phyloP scores from a whole-genome alignment of 139 green algal genomes.

The Coelastrella sp. region DNA sequence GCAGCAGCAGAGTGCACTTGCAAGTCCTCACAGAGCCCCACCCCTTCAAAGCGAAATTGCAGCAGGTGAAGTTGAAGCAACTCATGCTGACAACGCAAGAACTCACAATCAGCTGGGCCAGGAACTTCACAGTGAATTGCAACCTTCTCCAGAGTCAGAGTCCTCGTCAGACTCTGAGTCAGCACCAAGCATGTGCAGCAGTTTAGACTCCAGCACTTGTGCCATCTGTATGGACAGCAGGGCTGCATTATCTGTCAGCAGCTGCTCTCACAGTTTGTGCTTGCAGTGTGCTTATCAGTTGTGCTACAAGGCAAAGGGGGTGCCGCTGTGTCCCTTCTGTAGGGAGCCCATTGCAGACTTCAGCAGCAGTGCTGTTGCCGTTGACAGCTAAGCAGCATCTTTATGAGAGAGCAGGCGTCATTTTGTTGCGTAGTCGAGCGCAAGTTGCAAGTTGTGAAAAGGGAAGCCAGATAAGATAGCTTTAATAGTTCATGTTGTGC shows the following conservation, averaged over 20 bases:
- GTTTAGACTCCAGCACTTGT: constrained; percentile 55
- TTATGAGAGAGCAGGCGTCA: background rate
- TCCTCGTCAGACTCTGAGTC: background rate
- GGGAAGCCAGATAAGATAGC: too few species aligned
- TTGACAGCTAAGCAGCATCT: background rate
- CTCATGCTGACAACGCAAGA: background rate
- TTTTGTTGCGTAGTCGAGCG: too few species aligned
- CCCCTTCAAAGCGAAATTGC: background rate
- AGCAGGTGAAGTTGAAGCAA: constrained; percentile 12
- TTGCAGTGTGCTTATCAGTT: constrained; percentile 70
- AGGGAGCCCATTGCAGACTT: constrained; percentile 63
- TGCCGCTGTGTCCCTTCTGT: constrained; percentile 62
- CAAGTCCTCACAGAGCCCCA: too few species aligned
- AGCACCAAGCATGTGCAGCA: background rate
- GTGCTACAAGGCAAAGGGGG: constrained; percentile 60
- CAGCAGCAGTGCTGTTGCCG: constrained; percentile 18
- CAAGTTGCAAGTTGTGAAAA: too few species aligned
- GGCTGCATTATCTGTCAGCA: constrained; percentile 50
- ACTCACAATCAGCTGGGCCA: background rate
- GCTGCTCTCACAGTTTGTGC: constrained; percentile 63
- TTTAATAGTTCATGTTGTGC: too few species aligned
- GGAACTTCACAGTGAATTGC: background rate
- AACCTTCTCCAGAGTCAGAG: too few species aligned
- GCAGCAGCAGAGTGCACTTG: background rate
- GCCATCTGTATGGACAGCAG: constrained; percentile 66